phyloP scores from a whole-genome alignment of 768 basidiomycete genomes.

The Boletus vermiculosoides region DNA sequence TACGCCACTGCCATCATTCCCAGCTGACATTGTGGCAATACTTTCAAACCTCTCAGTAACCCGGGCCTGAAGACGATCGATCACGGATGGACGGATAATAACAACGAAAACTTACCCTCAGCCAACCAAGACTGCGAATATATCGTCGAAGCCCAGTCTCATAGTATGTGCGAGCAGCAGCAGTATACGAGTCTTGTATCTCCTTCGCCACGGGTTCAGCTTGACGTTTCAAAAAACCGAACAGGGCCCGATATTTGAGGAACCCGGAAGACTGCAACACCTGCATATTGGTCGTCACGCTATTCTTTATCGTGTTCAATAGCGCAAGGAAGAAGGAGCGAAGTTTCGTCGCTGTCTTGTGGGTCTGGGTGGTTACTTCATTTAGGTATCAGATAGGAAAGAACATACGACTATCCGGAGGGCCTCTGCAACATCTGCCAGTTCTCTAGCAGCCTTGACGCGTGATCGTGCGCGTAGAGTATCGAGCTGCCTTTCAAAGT shows the following conservation, averaged over 20 bases:
- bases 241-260: conserved; percentile 79
- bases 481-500: conserved; percentile 75
- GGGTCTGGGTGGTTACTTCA: conserved; percentile 1
- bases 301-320: conserved; percentile 77
- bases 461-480: conserved; percentile 69
- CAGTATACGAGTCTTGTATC: conserved; percentile 82
- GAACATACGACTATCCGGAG: conserved; percentile 79
- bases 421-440: conserved; percentile 82
- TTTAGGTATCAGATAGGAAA: not conserved
- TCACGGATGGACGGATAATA: not conserved
- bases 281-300: conserved; percentile 89
- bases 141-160: conserved; percentile 96
- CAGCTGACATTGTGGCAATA: conserved; percentile 49
- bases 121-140: conserved; percentile 70
- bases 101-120: conserved; percentile 54
- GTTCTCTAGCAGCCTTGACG: conserved; percentile 83
- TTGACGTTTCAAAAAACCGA: conserved; percentile 81
- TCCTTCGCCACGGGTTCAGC: conserved; percentile 81
- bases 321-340: conserved; percentile 82
- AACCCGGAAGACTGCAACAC: conserved; percentile 87
- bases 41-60: conserved; percentile 67
- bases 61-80: conserved; percentile 48
- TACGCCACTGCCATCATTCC: conserved; percentile 38
- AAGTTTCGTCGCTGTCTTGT: conserved; percentile 84
- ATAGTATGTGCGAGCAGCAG: conserved; percentile 84